Conservation (phyloP, 1,284 basidiomycete genomes). For the Austropuccinia psidii region DNA sequence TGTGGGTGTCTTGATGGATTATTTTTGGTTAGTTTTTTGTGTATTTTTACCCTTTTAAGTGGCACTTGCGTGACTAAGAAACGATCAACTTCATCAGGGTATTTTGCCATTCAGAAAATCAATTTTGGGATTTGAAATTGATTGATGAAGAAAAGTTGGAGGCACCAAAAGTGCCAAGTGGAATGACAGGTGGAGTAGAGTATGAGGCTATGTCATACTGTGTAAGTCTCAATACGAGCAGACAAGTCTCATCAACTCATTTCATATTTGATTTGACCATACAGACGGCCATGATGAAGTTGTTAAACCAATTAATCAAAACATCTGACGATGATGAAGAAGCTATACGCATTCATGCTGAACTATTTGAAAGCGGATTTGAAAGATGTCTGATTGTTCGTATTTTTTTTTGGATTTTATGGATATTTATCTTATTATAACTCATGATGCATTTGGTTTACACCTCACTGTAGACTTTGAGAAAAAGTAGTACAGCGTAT, state of each 20-base stretch:
- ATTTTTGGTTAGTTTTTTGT: slow-evolving; percentile 30
- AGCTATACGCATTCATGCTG: slow-evolving; percentile 68
- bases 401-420: neutral
- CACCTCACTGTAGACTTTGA: slow-evolving; percentile 62
- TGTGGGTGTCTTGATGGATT: slow-evolving; percentile 36
- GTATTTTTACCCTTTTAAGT: slow-evolving; percentile 43
- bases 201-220: slow-evolving; percentile 94
- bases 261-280: too few species aligned
- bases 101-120: slow-evolving; percentile 90
- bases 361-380: slow-evolving; percentile 77
- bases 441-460: neutral
- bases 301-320: slow-evolving; percentile 70
- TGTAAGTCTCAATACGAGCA: slow-evolving; percentile 52
- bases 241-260: neutral
- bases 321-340: slow-evolving; percentile 59
- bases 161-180: slow-evolving; percentile 85
- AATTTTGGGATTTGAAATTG: slow-evolving; percentile 72
- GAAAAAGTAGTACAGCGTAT: slow-evolving; percentile 83
- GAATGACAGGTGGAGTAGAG: slow-evolving; percentile 97
- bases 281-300: slow-evolving; percentile 72
- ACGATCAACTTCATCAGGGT: slow-evolving; percentile 73
- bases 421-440: neutral
- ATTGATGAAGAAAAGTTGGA: slow-evolving; percentile 75
- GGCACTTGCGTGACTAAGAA: slow-evolving; percentile 43
- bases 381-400: slow-evolving; percentile 59